Base-by-base conservation (phyloP, 768 basidiomycete species). In the Crassisporium funariophilum region DNA sequence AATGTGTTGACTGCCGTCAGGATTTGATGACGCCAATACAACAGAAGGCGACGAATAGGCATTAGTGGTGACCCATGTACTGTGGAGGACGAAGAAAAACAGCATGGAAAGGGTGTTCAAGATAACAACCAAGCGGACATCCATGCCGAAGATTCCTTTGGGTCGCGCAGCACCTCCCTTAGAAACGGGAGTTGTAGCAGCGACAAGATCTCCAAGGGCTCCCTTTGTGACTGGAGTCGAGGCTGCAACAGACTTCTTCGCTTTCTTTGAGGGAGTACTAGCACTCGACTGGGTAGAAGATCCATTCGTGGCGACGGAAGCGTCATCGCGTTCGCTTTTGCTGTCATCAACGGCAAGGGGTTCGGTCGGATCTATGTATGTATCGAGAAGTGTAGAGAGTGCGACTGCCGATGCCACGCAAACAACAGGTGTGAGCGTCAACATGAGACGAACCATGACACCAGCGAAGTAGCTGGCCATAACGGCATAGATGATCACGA, bases 401-500 rank as follows among this genome's bases (percentile, higher is more conserved):
- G 94, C 93, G 22, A 98, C 84, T 5, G 97, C 97, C 13, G 92
- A 85, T 13, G 92, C 66, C 47, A 98, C 90, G 62, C 97, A 99
- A 35, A 98, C 97, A 47, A 95, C 89, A 1, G 97, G 97, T 0
- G 95, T 98, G 46, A 99, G 83, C 19, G 97, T 88, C 44, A 99
- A 78, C 92, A 99, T 98, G 50, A 98, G 78, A 47, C 97, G 93
- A 53, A 99, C 97, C 97, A 99, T 99, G 64, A 99, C 95, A 34
- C 97, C 97, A 4, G 97, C 95, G 61, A 99, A 99, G 77, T 99
- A 99, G 66, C 91, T 93, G 38, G 89, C 92, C 61, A 98, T 83
- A 53, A 91, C 82, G 17, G 97, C 86, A 67, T 98, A 99, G 68
- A 98, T 93, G 73, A 99, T 95, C 58, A 99, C 91, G 66, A 99